A percentile compares a stretch with the other conserved stretches of the same genome.
These are phyloP conservation scores for Neurospora sp. DNA, from an alignment of 495 filamentous ascomycete genomes.

Conservation along the genomic window DNA sequence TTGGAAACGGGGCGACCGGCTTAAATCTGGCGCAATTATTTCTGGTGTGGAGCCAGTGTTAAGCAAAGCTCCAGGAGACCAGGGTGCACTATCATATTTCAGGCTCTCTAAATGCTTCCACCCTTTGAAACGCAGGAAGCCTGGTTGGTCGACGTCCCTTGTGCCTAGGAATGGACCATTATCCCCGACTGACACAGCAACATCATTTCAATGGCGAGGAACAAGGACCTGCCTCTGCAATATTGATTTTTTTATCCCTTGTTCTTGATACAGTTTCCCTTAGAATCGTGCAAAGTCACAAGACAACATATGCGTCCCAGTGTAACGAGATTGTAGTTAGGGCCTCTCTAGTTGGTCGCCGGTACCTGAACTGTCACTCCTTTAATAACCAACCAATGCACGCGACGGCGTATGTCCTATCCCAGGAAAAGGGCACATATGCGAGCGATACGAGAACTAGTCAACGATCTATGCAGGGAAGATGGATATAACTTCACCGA, in stretches of 20 bases:
- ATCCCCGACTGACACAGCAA: not conserved
- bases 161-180: not conserved
- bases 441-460: not conserved
- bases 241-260: not conserved
- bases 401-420: not conserved
- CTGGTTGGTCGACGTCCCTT: not conserved
- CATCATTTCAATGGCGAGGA: not conserved
- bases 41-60: not conserved
- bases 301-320: not conserved
- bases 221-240: not conserved
- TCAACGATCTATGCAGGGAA: not conserved
- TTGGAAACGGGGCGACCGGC: constrained; percentile 33
- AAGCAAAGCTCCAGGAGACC: not conserved
- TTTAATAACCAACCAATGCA: not conserved
- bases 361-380: not conserved
- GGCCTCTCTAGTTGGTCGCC: not conserved
- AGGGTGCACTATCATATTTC: not conserved
- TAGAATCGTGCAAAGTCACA: not conserved
- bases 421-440: not conserved
- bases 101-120: not conserved
- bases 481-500: not conserved
- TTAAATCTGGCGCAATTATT: constrained; percentile 2
- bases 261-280: not conserved
- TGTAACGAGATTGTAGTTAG: not conserved
- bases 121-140: not conserved